Evolutionary conservation across 2,329 filamentous ascomycete genomes (phyloP).

Genomic region (Tolypocladium ophioglossoides): DNA sequence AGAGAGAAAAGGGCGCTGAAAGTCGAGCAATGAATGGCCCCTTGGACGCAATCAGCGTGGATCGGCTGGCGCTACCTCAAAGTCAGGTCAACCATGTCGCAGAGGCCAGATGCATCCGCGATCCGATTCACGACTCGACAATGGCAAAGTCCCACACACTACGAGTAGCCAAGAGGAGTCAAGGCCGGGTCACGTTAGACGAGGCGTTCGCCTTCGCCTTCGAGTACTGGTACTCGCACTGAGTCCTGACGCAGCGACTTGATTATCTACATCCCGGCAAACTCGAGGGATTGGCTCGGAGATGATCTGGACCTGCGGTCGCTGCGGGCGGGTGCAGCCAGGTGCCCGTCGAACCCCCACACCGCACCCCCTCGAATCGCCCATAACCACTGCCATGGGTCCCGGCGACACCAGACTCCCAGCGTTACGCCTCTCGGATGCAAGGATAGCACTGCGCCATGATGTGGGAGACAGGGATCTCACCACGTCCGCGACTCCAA

Average conservation of each 20-base stretch:
- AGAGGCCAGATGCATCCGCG: neutral
- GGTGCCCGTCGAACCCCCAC: neutral
- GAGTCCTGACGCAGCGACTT: neutral
- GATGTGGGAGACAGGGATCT: neutral
- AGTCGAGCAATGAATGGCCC: neutral
- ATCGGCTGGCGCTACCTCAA: neutral
- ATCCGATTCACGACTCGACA: neutral
- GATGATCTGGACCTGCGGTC: neutral
- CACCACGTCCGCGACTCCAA: neutral
- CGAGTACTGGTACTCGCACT: too few species aligned
- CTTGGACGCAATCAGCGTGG: neutral
- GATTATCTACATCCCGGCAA: neutral
- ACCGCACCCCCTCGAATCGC: neutral
- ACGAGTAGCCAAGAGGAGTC: neutral
- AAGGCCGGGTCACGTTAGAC: neutral
- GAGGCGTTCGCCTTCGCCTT: too few species aligned
- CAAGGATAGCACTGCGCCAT: neutral
- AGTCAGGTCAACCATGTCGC: neutral
- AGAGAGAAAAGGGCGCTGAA: neutral
- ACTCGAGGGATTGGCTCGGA: neutral
- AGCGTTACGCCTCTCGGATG: neutral
- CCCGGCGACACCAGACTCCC: neutral
- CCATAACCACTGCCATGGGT: neutral
- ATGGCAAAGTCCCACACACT: neutral
- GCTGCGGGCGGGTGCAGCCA: neutral